Evolutionary conservation across 306 rosid genomes (phyloP).

Genomic region (Astragalus membranaceus): DNA sequence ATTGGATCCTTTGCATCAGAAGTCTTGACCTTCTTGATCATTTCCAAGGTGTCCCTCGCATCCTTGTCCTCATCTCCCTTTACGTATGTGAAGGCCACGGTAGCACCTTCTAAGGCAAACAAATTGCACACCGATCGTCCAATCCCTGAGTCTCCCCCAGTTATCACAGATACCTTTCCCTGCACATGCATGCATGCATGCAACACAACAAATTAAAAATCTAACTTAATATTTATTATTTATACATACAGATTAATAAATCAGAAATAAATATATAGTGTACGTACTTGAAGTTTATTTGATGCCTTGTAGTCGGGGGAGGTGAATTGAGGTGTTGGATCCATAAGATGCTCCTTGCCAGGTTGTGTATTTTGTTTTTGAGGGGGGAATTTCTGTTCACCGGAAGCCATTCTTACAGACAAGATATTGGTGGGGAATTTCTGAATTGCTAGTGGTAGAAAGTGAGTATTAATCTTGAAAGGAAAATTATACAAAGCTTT

Average conservation of each 20-base stretch:
- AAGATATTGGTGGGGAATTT: neutral
- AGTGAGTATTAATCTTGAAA: conserved; percentile 5
- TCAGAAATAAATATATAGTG: neutral
- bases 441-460: neutral
- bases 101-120: conserved; percentile 73
- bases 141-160: conserved; percentile 81
- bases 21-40: conserved; percentile 40
- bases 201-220: no score
- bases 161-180: conserved; percentile 76
- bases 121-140: conserved; percentile 64
- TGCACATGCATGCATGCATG: neutral
- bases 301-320: conserved; percentile 61
- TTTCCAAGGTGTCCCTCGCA: conserved; percentile 47
- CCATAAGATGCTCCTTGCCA: conserved; percentile 74
- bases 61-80: conserved; percentile 71
- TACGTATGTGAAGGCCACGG: conserved; percentile 68
- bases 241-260: neutral
- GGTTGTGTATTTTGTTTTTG: conserved; percentile 66
- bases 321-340: conserved; percentile 68
- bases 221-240: neutral
- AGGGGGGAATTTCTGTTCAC: conserved; percentile 44
- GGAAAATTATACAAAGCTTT: neutral
- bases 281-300: conserved; percentile 56
- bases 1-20: conserved; percentile 52
- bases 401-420: conserved; percentile 59